A percentile compares a stretch with the other conserved stretches of the same genome.
These are phyloP conservation scores for Psilocybe tampanensis DNA, from an alignment of 768 basidiomycete species.

Conservation along the genomic window DNA sequence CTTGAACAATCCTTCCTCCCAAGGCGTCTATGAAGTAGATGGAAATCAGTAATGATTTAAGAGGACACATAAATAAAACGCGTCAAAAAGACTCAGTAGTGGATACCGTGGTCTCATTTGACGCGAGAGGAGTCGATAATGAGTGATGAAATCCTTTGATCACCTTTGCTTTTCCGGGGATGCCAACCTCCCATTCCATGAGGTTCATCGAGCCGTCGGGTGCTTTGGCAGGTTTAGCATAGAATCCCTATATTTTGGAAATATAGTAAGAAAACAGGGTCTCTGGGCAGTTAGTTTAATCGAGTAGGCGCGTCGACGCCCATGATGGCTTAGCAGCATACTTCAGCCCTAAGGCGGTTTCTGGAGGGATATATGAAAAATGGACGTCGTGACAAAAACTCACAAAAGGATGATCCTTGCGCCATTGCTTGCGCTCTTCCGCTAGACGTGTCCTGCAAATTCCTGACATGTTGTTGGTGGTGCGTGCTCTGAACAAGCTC, in stretches of 20 bases:
- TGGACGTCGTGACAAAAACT: constrained; percentile 37
- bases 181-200: constrained; percentile 98
- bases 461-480: constrained; percentile 68
- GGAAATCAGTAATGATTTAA: constrained; percentile 1
- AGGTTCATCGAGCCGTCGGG: constrained; percentile 94
- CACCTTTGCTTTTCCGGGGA: constrained; percentile 90
- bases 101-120: too few species aligned
- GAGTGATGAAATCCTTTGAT: constrained; percentile 33
- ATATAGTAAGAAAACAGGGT: not conserved
- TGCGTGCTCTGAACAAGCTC: not conserved
- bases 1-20: constrained; percentile 97
- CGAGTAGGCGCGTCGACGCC: not conserved
- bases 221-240: constrained; percentile 89
- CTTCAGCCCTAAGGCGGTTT: not conserved
- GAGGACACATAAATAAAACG: constrained; percentile 4
- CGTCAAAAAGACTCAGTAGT: constrained; percentile 8
- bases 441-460: constrained; percentile 92
- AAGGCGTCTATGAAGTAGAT: constrained; percentile 69
- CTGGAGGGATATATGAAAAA: constrained; percentile 1
- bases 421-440: constrained; percentile 98
- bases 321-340: not conserved
- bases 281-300: not conserved
- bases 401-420: constrained; percentile 98
- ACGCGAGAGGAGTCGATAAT: constrained; percentile 14
- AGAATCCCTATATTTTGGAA: constrained; percentile 77